Conservation (phyloP, 306 rosid genomes). For the Prunus persica region DNA sequence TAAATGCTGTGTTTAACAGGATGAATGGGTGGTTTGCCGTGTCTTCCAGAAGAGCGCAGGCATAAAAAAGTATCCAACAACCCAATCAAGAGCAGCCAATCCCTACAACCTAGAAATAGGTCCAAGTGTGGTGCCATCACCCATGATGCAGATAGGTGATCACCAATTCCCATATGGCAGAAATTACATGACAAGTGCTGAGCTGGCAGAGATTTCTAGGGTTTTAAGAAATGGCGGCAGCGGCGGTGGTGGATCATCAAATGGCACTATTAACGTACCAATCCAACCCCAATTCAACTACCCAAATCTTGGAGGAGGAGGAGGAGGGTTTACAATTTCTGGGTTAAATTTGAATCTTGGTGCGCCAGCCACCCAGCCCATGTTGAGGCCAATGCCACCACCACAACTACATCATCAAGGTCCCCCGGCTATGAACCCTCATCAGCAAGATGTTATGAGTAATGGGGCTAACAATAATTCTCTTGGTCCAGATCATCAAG, state of each 20-base stretch:
- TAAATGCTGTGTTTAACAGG: constrained; percentile 36
- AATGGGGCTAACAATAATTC: too few species aligned
- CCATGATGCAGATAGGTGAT: constrained; percentile 69
- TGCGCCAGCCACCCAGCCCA: constrained; percentile 37
- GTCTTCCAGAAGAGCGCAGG: constrained; percentile 82
- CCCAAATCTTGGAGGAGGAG: constrained; percentile 40
- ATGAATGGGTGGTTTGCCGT: constrained; percentile 91
- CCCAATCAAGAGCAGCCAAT: constrained; percentile 49
- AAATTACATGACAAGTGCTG: constrained; percentile 44
- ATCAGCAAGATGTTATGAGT: constrained; percentile 21
- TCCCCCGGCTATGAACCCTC: constrained; percentile 15
- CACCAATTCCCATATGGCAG: constrained; percentile 58
- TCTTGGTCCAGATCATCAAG: constrained; percentile 19
- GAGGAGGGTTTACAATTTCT: constrained; percentile 58
- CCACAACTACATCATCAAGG: constrained; percentile 7
- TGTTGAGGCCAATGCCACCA: constrained; percentile 33
- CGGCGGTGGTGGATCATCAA: constrained; percentile 27
- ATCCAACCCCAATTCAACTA: constrained; percentile 45
- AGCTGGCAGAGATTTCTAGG: constrained; percentile 59
- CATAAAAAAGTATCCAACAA: constrained; percentile 60
- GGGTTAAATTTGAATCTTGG: constrained; percentile 69
- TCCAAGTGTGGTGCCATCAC: constrained; percentile 38
- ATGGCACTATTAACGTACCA: constrained; percentile 30
- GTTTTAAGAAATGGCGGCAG: constrained; percentile 31
- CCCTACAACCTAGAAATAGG: constrained; percentile 63